Evolutionary conservation across 345 rosid genomes (phyloP), one percentile per base, ranked within the genome.

Genomic region (Noccaea caerulescens): DNA sequence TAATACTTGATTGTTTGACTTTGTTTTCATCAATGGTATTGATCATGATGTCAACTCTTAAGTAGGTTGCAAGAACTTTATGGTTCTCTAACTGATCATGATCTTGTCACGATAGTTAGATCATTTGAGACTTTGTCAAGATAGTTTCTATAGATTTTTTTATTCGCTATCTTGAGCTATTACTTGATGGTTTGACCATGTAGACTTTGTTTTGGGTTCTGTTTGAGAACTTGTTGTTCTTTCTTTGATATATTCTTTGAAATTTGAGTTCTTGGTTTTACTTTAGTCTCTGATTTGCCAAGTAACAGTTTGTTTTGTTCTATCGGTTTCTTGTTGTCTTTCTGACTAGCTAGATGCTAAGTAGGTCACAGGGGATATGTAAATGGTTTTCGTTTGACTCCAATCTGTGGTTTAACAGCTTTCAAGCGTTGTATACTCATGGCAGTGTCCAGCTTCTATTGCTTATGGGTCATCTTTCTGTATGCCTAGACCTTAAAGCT

Each of bases 221-320:
- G 10, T 37, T 37, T 12, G 9, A 45, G 4, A 45, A 45, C 11
- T 37, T 4, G 18, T 16, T 14, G 13, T 41, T 23, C 30, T 25
- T 51, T 56, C 5, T 14, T 32, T 7, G 0, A 20, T 2, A 16
- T 0, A 6, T 33, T 11, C 46, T 13, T 44, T 46, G n/a, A n/a
- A n/a, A n/a, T n/a, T n/a, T n/a, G 36, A 11, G 56, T 38, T 25
- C 16, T 23, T 58, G 39, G 57, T 69, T 58, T 44, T 34, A 27
- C 62, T 8, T 18, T 33, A 34, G 49, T 46, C 25, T 46, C 3
- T 37, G 50, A 41, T 66, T 10, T 12, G 30, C 16, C 13, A 37
- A 8, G 3, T 66, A 51, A 23, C 34, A 8, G 2, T 43, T 14
- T 10, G 27, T 25, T 1, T 20, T 42, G 20, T 12, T 57, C 10